Evolutionary conservation across 306 rosid species (phyloP).

Genomic region (Cercis canadensis): DNA sequence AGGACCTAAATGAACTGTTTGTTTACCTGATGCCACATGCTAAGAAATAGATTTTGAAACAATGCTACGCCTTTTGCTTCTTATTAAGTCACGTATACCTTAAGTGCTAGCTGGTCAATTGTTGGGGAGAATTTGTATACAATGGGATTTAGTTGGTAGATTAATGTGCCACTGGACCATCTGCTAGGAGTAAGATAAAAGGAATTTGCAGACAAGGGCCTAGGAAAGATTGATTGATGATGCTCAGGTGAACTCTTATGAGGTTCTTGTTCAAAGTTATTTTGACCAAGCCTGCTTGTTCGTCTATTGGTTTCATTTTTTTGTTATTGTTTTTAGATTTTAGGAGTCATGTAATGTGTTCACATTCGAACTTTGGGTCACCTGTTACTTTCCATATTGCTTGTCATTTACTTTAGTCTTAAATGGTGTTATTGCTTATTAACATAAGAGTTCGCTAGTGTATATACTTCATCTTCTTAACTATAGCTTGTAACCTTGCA

Average conservation of each 20-base stretch:
- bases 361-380: background rate
- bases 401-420: background rate
- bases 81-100: background rate
- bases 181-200: background rate
- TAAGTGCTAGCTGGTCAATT: background rate
- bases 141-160: background rate
- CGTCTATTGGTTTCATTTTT: background rate
- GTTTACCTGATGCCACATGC: background rate
- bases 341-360: background rate
- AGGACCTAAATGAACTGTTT: background rate
- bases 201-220: background rate
- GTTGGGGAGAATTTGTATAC: background rate
- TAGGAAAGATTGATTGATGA: background rate
- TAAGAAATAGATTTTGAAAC: background rate
- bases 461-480: conserved; percentile 7
- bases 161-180: background rate
- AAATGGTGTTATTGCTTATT: background rate
- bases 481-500: conserved; percentile 10
- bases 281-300: background rate
- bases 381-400: background rate
- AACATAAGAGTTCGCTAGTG: background rate
- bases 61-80: background rate
- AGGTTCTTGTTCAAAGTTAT: conserved; percentile 12
- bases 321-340: background rate
- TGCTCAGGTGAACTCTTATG: too few relatives aligned